Conservation (phyloP, 345 rosid genomes). For the Eucalyptus decipiens region DNA sequence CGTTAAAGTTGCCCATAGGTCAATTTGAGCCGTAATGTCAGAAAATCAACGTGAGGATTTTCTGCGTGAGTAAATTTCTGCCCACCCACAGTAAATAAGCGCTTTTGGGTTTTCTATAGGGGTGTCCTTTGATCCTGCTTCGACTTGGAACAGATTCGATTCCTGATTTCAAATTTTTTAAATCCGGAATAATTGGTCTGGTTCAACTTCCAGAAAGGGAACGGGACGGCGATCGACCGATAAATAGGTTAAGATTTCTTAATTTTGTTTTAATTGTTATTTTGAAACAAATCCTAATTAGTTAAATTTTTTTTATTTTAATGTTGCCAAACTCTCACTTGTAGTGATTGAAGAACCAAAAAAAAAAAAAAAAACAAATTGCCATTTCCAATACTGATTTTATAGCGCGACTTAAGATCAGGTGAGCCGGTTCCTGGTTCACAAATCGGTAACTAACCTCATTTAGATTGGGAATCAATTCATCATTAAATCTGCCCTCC, state of each 20-base stretch:
- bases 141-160: not conserved
- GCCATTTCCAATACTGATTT: no score
- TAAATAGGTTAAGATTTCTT: not conserved
- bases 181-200: not conserved
- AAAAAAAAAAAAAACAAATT: not conserved
- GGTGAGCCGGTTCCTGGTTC: accelerated
- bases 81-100: not conserved
- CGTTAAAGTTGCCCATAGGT: not conserved
- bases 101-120: not conserved
- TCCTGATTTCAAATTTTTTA: not conserved
- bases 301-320: not conserved
- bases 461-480: not conserved
- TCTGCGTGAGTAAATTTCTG: not conserved
- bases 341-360: not conserved
- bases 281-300: not conserved
- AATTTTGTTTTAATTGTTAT: not conserved
- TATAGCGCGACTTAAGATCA: no score
- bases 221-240: not conserved
- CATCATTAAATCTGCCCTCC: not conserved
- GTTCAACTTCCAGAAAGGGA: not conserved
- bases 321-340: not conserved
- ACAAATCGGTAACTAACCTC: not conserved
- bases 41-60: not conserved
- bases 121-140: not conserved
- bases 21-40: not conserved